These are phyloP conservation scores for Zymoseptoria tritici DNA, from an alignment of 2,329 filamentous ascomycete species.

Conservation along the genomic window DNA sequence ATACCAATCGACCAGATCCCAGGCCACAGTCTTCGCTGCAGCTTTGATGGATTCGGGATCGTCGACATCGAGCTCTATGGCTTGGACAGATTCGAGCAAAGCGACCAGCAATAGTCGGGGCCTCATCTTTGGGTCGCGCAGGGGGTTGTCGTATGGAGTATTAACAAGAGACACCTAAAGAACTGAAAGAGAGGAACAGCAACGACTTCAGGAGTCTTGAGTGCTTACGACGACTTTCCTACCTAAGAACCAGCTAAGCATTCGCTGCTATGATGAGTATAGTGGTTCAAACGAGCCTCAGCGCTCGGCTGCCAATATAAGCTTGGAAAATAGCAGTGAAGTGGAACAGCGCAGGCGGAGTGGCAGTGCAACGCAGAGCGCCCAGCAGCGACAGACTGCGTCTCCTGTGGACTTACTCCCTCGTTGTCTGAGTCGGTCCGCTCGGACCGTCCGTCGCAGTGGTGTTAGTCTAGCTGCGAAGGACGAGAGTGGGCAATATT, in stretches of 20 bases:
- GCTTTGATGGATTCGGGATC: constrained; percentile 36
- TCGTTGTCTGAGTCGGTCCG: neutral
- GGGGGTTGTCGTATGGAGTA: neutral
- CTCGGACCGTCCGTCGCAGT: too few relatives aligned
- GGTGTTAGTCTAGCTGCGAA: neutral
- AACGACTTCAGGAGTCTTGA: neutral
- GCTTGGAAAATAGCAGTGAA: neutral
- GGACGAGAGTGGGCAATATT: neutral
- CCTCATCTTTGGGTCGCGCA: neutral
- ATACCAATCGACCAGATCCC: constrained; percentile 48
- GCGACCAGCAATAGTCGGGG: constrained; percentile 2
- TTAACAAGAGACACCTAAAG: too few relatives aligned
- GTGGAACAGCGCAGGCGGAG: neutral
- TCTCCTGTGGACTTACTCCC: neutral
- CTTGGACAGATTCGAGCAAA: constrained; percentile 17
- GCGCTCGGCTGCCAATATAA: neutral
- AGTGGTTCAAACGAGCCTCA: neutral
- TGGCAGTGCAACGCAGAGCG: neutral
- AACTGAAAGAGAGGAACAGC: neutral
- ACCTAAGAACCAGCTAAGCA: neutral
- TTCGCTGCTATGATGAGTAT: neutral
- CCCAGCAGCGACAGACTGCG: neutral
- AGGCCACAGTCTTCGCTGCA: constrained; percentile 37
- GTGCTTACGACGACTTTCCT: neutral
- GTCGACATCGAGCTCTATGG: constrained; percentile 19